Percentiles rank a stretch among this genome's conserved stretches.
Conservation (phyloP, 805 yeast genomes). For the Tetrapisispora namnaoensis region DNA sequence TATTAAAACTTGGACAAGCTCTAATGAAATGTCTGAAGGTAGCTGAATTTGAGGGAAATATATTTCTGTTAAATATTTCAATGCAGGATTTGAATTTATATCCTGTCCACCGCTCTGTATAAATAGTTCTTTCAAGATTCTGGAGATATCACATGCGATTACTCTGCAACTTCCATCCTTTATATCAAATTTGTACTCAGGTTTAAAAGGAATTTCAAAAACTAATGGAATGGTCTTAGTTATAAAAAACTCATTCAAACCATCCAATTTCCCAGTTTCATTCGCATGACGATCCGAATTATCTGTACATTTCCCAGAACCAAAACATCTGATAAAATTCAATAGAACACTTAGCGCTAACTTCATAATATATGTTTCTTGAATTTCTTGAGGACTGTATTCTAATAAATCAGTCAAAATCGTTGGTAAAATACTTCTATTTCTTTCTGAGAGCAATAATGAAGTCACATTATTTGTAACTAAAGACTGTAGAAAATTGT, state of each 20-base stretch:
- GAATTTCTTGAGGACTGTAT: constrained; percentile 47
- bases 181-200: constrained; percentile 46
- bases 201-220: constrained; percentile 74
- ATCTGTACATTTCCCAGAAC: constrained; percentile 59
- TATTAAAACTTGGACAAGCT: constrained; percentile 51
- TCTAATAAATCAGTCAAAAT: constrained; percentile 55
- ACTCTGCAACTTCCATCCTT: constrained; percentile 74
- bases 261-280: constrained; percentile 42
- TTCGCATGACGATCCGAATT: constrained; percentile 44
- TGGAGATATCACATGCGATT: constrained; percentile 64
- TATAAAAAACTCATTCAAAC: constrained; percentile 61
- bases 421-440: constrained; percentile 48
- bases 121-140: constrained; percentile 55
- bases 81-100: constrained; percentile 18
- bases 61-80: constrained; percentile 42
- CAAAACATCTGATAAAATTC: constrained; percentile 53
- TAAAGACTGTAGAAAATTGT: constrained; percentile 58
- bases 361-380: constrained; percentile 59
- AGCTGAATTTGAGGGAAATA: constrained; percentile 46
- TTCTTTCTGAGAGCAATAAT: constrained; percentile 59
- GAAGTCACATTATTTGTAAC: constrained; percentile 73
- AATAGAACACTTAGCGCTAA: constrained; percentile 59
- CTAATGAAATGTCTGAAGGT: constrained; percentile 48
- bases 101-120: constrained; percentile 23
- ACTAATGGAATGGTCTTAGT: constrained; percentile 56